Base-by-base conservation (phyloP, 2,329 filamentous ascomycete species). In the Ampelomyces quisqualis region DNA sequence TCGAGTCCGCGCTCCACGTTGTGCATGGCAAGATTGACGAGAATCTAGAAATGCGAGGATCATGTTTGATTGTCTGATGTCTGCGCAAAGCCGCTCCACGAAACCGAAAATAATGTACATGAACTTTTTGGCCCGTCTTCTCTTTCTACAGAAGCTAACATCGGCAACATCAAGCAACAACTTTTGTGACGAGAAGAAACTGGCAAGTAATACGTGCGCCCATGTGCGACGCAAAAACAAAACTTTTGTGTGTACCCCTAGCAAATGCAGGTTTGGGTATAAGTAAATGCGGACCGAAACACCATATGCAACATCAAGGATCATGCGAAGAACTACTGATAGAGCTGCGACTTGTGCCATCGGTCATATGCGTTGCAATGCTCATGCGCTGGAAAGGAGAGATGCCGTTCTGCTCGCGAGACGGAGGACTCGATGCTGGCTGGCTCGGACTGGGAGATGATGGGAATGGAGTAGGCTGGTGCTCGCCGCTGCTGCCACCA, bases 281-380 rank as follows among this genome's bases (percentile, higher is more conserved):
- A 38, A 17, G 15, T 31, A n/a, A 30, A 30, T 31, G 29, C 29
- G 11, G 13, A 31, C 14, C 10, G 19, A 9, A 31, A 31, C 29
- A 31, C 29, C 29, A 29, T 21, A 21, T 34, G 28, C 27, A 35
- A 32, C 9, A 41, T 51, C 37, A 53, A 34, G 45, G 45, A 36
- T 67, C 64, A 22, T 65, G 62, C 13, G 62, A 65, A 20, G 56
- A 60, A 40, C 62, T 65, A 34, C 64, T 61, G 18, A 68, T 51
- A 38, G 65, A 68, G 41, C 65, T 69, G 26, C 67, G 55, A 46
- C 54, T 68, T 9, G 63, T 65, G 17, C 62, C 63, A 43, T 68
- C 64, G 19, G 61, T 67, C 21, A 65, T 60, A 23, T 63, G 64
- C 3, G 65, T 67, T 10, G 52, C 58, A 22, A 64, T 58, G 19